Evolutionary conservation across 2,329 filamentous ascomycete genomes (phyloP).

Genomic region (Colletotrichum plurivorum): DNA sequence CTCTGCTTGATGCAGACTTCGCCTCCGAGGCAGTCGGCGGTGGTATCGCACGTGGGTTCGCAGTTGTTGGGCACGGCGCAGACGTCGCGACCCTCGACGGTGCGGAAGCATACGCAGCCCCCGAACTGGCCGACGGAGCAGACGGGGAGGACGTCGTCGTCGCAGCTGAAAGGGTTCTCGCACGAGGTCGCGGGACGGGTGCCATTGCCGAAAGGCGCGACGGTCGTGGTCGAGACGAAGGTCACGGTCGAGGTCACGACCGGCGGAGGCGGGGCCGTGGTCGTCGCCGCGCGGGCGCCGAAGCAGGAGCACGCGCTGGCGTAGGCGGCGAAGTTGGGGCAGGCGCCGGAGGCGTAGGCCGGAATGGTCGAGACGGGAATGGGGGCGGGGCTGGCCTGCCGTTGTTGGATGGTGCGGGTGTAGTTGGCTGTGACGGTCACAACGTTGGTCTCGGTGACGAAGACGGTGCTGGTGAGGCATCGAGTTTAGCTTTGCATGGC

Average conservation of each 20-base stretch:
- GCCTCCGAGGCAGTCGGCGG: too few species aligned
- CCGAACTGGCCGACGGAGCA: too few species aligned
- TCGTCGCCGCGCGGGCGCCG: not conserved
- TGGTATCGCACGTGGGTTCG: too few species aligned
- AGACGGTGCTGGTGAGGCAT: not conserved
- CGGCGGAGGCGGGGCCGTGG: not conserved
- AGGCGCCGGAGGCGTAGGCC: conserved; percentile 3
- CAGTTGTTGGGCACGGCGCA: too few species aligned
- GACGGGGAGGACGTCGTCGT: too few species aligned
- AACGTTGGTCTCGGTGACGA: not conserved
- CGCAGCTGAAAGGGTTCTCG: too few species aligned
- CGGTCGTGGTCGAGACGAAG: not conserved
- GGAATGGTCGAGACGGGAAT: not conserved
- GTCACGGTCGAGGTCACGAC: not conserved
- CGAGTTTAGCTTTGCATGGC: not conserved
- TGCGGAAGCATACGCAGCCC: too few species aligned
- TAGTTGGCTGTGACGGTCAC: not conserved
- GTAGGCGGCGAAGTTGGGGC: not conserved
- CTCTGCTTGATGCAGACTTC: too few species aligned
- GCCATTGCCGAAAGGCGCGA: too few species aligned
- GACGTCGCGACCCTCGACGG: too few species aligned
- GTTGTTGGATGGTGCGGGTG: not conserved
- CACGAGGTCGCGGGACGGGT: too few species aligned
- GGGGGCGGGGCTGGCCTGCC: not conserved
- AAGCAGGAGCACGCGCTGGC: conserved; percentile 5